Conservation (phyloP, 257 asterid genomes). For the Craterostigma plantagineum region DNA sequence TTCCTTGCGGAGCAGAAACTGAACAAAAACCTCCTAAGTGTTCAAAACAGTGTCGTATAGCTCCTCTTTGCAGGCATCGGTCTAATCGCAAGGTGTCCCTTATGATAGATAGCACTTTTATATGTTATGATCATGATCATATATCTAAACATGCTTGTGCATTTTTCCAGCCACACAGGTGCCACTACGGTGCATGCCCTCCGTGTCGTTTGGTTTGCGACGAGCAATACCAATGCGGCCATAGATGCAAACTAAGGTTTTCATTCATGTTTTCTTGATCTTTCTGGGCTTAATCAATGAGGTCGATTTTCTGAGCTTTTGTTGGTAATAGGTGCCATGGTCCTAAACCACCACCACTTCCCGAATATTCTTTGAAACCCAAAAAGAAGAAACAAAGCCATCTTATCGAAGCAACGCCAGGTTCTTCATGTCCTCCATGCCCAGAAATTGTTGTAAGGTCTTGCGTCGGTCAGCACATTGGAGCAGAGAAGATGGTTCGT, state of each 20-base stretch:
- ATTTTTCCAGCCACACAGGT: constrained; percentile 68
- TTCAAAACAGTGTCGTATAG: constrained; percentile 41
- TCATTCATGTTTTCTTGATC: background rate
- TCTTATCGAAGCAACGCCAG: constrained; percentile 40
- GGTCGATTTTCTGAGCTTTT: no score
- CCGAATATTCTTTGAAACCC: constrained; percentile 80
- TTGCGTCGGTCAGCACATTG: constrained; percentile 73
- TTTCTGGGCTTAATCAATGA: no score
- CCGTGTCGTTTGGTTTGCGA: constrained; percentile 59
- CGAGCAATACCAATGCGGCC: constrained; percentile 67
- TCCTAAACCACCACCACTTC: constrained; percentile 67
- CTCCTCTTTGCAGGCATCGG: constrained; percentile 59
- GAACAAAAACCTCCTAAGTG: constrained; percentile 87
- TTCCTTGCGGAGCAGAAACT: constrained; percentile 90
- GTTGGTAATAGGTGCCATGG: constrained; percentile 61
- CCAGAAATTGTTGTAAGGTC: constrained; percentile 74
- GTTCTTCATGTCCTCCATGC: constrained; percentile 74
- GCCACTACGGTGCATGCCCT: constrained; percentile 94
- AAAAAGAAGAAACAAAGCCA: constrained; percentile 50
- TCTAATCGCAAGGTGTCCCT: constrained; percentile 49
- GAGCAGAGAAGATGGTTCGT: constrained; percentile 73
- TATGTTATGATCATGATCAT: background rate
- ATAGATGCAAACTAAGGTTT: constrained; percentile 78
- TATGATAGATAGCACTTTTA: background rate
- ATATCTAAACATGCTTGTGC: no score